Percentiles rank a stretch among this genome's conserved stretches.
These are phyloP conservation scores for Jamesozyma gamospora DNA, from an alignment of 805 yeast genomes.

Conservation along the genomic window DNA sequence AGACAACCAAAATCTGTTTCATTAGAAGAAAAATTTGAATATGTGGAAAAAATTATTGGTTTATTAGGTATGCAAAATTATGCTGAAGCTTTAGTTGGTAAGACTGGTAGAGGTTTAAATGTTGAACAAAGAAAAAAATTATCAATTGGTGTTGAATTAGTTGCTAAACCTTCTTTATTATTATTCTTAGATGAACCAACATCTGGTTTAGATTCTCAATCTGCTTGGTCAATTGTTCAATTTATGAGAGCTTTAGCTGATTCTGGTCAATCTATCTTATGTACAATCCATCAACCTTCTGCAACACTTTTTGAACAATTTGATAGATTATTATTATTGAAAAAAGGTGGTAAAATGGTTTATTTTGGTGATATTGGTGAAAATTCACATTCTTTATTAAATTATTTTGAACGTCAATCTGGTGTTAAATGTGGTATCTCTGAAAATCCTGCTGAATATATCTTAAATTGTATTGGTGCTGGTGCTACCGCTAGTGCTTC, in stretches of 20 bases:
- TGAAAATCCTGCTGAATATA: slow-evolving; percentile 72
- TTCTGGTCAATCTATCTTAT: slow-evolving; percentile 65
- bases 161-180: slow-evolving; percentile 55
- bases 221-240: slow-evolving; percentile 60
- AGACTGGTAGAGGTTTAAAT: slow-evolving; percentile 60
- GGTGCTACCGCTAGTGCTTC: slow-evolving; percentile 59
- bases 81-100: slow-evolving; percentile 75
- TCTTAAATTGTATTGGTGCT: slow-evolving; percentile 66
- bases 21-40: slow-evolving; percentile 47
- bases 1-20: slow-evolving; percentile 58
- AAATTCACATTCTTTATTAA: slow-evolving; percentile 45
- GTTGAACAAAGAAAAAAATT: slow-evolving; percentile 61
- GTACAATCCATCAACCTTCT: slow-evolving; percentile 74
- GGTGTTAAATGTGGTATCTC: slow-evolving; percentile 51
- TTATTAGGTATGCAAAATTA: slow-evolving; percentile 59
- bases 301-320: slow-evolving; percentile 59
- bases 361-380: slow-evolving; percentile 75
- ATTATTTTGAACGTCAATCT: slow-evolving; percentile 63
- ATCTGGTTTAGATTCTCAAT: slow-evolving; percentile 59
- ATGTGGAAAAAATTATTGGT: slow-evolving; percentile 59
- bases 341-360: slow-evolving; percentile 70
- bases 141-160: slow-evolving; percentile 64
- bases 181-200: slow-evolving; percentile 65
- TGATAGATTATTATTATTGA: slow-evolving; percentile 56
- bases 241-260: slow-evolving; percentile 57